phyloP scores from a whole-genome alignment of 768 basidiomycete species.

The Amanita polypyramis region DNA sequence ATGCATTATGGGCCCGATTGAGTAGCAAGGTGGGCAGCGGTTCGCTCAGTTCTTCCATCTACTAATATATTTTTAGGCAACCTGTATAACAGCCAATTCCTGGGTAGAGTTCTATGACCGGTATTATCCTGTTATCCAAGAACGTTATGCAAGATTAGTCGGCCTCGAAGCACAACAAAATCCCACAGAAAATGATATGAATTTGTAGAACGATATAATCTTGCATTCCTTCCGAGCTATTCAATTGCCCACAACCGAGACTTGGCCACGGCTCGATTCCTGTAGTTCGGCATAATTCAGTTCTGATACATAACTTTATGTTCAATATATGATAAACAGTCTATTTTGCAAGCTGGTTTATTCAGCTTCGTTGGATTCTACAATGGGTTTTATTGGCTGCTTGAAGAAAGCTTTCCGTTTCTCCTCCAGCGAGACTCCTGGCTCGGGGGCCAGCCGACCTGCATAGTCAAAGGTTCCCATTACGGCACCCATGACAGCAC shows the following conservation, averaged over 20 bases:
- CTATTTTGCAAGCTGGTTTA: conserved; percentile 12
- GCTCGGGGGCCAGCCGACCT: conserved; percentile 47
- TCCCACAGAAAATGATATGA: neutral
- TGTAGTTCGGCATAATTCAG: neutral
- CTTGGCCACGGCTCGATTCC: neutral
- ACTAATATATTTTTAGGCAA: conserved; percentile 17
- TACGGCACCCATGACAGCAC: conserved; percentile 65
- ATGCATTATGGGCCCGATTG: conserved; percentile 41
- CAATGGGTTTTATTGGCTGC: conserved; percentile 34
- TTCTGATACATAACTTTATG: neutral
- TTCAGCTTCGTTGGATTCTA: conserved; percentile 20
- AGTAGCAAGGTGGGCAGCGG: conserved; percentile 31
- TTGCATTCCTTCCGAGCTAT: neutral
- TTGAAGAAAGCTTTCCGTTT: conserved; percentile 80
- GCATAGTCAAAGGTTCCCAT: conserved; percentile 78
- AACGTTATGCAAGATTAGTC: conserved; percentile 25
- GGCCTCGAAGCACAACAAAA: conserved; percentile 1
- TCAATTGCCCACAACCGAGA: neutral
- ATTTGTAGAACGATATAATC: no score
- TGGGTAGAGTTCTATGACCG: conserved; percentile 46
- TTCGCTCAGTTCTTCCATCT: neutral
- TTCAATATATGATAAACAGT: neutral
- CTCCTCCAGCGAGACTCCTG: conserved; percentile 45
- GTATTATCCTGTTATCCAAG: conserved; percentile 29
- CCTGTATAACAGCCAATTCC: conserved; percentile 27